phyloP scores from a whole-genome alignment of 2,329 filamentous ascomycete genomes.

The Botrytis hyacinthi region DNA sequence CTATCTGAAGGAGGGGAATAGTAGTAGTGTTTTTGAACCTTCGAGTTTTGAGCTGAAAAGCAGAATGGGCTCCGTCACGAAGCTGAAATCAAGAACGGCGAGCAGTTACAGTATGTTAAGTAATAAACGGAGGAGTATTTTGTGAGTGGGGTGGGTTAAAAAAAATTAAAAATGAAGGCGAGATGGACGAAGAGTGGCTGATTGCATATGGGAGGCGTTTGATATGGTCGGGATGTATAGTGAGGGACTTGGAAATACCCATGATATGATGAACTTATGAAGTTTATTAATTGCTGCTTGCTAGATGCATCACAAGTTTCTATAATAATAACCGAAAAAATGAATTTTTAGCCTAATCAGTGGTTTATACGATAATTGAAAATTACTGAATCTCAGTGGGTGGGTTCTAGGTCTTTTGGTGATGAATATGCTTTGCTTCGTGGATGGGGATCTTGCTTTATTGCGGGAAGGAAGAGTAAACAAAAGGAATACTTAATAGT shows the following conservation, averaged over 20 bases:
- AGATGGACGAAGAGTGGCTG: neutral
- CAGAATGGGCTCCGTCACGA: constrained; percentile 22
- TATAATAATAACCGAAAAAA: neutral
- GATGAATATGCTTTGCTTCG: neutral
- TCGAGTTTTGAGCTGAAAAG: constrained; percentile 15
- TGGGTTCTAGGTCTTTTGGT: neutral
- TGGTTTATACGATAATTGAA: neutral
- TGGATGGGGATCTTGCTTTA: neutral
- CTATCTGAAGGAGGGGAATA: constrained; percentile 46
- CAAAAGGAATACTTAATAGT: neutral
- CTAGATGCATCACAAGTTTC: neutral
- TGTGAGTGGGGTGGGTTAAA: neutral
- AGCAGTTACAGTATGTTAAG: constrained; percentile 31
- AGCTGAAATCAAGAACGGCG: constrained; percentile 12
- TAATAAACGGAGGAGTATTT: constrained; percentile 25
- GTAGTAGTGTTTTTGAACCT: neutral
- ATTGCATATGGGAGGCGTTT: neutral
- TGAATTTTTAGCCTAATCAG: neutral
- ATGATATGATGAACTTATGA: neutral
- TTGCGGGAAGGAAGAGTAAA: neutral
- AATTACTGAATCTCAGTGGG: neutral
- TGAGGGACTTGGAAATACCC: neutral
- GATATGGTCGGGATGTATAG: neutral
- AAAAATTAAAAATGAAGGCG: no score
- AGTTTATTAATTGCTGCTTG: neutral